Conservation (phyloP, 495 filamentous ascomycete species). For the Pseudoneurospora amorphoporcata region DNA sequence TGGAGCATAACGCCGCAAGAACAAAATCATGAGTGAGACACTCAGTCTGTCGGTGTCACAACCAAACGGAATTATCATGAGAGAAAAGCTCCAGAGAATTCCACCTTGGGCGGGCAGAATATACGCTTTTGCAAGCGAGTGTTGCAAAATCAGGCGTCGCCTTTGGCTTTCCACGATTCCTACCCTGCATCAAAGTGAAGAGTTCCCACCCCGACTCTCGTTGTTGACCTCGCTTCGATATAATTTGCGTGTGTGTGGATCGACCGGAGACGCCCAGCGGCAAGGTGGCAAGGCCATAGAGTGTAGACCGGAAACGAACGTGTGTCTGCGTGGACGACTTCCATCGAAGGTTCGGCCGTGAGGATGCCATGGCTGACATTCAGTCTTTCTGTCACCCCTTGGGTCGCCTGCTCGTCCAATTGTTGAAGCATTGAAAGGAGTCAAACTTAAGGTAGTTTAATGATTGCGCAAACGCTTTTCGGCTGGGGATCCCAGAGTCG, state of each 20-base stretch:
- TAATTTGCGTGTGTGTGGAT: background rate
- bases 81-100: background rate
- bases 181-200: background rate
- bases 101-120: background rate
- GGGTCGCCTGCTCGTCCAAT: background rate
- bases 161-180: background rate
- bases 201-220: background rate
- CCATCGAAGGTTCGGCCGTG: background rate
- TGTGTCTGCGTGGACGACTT: background rate
- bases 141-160: background rate
- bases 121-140: background rate
- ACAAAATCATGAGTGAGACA: background rate
- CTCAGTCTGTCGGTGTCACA: background rate
- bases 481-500: background rate
- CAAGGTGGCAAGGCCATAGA: background rate
- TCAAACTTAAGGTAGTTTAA: background rate
- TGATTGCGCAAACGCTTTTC: background rate
- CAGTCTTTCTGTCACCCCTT: background rate
- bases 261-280: background rate
- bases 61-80: background rate
- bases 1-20: background rate
- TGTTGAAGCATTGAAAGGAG: background rate
- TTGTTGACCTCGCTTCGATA: background rate
- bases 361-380: background rate
- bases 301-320: background rate